These are phyloP conservation scores for Zarea fungicola DNA, from an alignment of 2,329 filamentous ascomycete genomes.

Conservation along the genomic window DNA sequence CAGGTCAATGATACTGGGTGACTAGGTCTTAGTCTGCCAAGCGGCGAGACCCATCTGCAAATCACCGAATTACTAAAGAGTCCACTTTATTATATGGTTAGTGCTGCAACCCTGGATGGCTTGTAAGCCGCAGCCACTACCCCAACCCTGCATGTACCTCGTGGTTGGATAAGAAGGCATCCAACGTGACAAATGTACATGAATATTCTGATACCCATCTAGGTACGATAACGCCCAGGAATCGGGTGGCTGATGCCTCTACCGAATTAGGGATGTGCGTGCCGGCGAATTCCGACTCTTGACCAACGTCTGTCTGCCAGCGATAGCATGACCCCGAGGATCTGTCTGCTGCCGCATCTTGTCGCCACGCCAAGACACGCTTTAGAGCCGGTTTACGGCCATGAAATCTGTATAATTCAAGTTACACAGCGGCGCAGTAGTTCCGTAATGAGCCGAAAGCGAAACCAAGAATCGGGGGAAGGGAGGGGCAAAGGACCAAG, in stretches of 20 bases:
- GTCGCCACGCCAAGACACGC: conserved; percentile 3
- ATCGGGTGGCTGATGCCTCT: conserved; percentile 1
- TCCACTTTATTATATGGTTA: conserved; percentile 12
- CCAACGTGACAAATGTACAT: neutral
- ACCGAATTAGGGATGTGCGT: neutral
- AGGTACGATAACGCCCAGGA: conserved; percentile 6
- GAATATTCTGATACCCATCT: neutral
- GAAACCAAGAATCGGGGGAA: neutral
- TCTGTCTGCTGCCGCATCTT: too few species aligned
- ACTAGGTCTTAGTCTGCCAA: conserved; percentile 13
- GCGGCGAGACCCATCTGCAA: neutral
- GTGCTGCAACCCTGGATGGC: neutral
- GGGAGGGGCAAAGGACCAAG: neutral
- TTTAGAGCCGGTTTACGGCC: neutral
- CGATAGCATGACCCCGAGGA: too few species aligned
- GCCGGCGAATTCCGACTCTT: conserved; percentile 6
- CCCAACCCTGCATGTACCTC: conserved; percentile 1
- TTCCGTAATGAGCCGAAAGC: neutral
- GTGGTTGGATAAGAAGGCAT: neutral
- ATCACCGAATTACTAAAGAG: conserved; percentile 12
- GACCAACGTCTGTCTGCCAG: too few species aligned
- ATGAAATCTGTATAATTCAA: neutral
- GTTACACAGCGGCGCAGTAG: neutral
- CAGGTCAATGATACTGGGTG: conserved; percentile 1
- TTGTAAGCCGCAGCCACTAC: conserved; percentile 12